Conservation (phyloP, 2,329 filamentous ascomycete species). For the Cercospora canescens region DNA sequence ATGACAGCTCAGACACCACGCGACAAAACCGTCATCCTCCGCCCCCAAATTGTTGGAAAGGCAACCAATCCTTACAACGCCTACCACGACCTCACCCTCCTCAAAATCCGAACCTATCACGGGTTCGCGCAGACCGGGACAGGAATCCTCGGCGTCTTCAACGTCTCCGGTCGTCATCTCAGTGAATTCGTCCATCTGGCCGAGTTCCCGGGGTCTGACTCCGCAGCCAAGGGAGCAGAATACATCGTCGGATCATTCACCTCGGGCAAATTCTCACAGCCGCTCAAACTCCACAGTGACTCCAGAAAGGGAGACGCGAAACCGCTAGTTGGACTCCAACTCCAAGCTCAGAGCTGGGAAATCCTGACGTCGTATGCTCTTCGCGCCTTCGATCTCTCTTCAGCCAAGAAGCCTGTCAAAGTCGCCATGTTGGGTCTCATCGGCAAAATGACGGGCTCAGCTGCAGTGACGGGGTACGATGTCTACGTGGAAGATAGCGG, state of each 20-base stretch:
- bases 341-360: conserved; percentile 58
- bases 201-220: conserved; percentile 70
- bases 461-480: conserved; percentile 67
- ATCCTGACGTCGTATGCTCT: conserved; percentile 69
- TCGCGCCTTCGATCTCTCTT: conserved; percentile 49
- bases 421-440: conserved; percentile 76
- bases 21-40: conserved; percentile 76
- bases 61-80: conserved; percentile 71
- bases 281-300: conserved; percentile 42
- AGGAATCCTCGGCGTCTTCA: conserved; percentile 82
- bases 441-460: conserved; percentile 86
- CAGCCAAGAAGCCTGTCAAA: conserved; percentile 42
- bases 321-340: conserved; percentile 58
- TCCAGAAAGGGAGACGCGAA: conserved; percentile 30
- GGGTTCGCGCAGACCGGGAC: conserved; percentile 68
- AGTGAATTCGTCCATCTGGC: conserved; percentile 70
- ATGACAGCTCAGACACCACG: conserved; percentile 75
- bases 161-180: conserved; percentile 64
- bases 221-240: conserved; percentile 39
- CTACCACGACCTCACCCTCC: conserved; percentile 70
- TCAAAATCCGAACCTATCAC: conserved; percentile 79
- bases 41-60: conserved; percentile 73
- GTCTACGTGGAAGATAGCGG: conserved; percentile 61
- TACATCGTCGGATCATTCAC: conserved; percentile 76
- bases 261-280: conserved; percentile 61